phyloP scores from a whole-genome alignment of 805 yeast genomes.

The Candida insectorum region DNA sequence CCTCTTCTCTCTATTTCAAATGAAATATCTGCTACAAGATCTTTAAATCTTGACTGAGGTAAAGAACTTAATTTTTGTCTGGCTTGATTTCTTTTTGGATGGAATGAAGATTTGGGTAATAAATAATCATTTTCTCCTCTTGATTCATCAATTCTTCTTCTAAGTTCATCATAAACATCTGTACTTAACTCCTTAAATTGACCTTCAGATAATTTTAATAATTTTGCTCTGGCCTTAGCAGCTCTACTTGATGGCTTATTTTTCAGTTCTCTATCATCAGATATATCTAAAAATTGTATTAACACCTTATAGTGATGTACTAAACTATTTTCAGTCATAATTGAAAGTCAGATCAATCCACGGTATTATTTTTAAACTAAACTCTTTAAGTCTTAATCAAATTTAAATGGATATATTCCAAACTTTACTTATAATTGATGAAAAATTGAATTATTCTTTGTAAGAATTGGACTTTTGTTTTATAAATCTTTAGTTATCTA shows the following conservation, averaged over 20 bases:
- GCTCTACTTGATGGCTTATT: slow-evolving; percentile 55
- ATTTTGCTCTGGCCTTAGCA: slow-evolving; percentile 79
- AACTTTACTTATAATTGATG: no score
- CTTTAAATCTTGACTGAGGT: slow-evolving; percentile 80
- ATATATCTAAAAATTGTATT: slow-evolving; percentile 48
- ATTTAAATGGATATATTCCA: no score
- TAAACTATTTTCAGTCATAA: slow-evolving; percentile 32
- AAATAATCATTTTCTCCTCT: slow-evolving; percentile 60
- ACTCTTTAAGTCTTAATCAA: no score
- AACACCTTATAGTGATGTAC: slow-evolving; percentile 48
- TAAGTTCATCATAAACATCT: slow-evolving; percentile 90
- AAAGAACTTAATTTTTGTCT: slow-evolving; percentile 84
- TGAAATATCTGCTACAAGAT: slow-evolving; percentile 83
- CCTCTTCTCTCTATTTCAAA: slow-evolving; percentile 81
- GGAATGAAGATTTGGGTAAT: slow-evolving; percentile 70
- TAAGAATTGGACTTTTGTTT: no score
- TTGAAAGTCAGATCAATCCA: slow-evolving; percentile 1
- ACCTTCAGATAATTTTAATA: slow-evolving; percentile 70
- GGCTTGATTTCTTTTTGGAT: slow-evolving; percentile 93
- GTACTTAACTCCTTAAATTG: slow-evolving; percentile 90
- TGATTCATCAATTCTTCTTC: slow-evolving; percentile 66
- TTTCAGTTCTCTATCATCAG: slow-evolving; percentile 41
- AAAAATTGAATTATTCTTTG: no score
- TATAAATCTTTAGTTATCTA: no score
- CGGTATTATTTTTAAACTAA: no score